Conservation (phyloP, 2,329 filamentous ascomycete genomes). For the Leptosphaerulina australis region DNA sequence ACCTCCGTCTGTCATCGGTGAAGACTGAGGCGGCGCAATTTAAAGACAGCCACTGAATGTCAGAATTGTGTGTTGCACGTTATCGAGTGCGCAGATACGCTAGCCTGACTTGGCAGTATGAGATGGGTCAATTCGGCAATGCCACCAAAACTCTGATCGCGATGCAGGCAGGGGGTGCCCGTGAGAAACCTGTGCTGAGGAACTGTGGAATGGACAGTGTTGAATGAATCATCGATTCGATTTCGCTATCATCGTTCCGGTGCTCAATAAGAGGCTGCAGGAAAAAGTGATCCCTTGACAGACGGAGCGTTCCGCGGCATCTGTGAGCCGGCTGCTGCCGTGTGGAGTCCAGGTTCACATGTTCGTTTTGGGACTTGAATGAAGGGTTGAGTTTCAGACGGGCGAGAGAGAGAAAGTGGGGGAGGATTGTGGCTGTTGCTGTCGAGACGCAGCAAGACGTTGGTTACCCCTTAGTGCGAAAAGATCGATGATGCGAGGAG, state of each 20-base stretch:
- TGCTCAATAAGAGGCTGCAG: not conserved
- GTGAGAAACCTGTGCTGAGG: not conserved
- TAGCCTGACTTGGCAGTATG: not conserved
- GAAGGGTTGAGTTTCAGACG: conserved; percentile 12
- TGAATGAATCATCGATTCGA: not conserved
- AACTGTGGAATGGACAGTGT: not conserved
- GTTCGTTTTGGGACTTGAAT: conserved; percentile 2
- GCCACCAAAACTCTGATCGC: not conserved
- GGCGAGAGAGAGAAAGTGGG: not conserved
- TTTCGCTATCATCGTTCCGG: conserved; percentile 5
- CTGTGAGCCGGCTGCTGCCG: conserved; percentile 10
- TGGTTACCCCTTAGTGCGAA: conserved; percentile 1
- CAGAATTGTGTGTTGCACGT: conserved; percentile 1
- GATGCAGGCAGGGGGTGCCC: conserved; percentile 5
- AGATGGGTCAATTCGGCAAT: conserved; percentile 2
- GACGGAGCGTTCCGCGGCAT: conserved; percentile 7
- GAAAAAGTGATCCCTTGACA: not conserved
- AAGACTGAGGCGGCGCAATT: conserved; percentile 8
- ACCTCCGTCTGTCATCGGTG: conserved; percentile 9
- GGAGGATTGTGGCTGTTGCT: conserved; percentile 4
- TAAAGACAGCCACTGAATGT: conserved; percentile 1
- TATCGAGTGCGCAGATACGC: conserved; percentile 5
- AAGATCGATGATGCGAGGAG: conserved; percentile 4
- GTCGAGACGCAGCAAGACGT: conserved; percentile 9
- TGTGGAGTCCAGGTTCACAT: conserved; percentile 2